Evolutionary conservation across 1,284 basidiomycete genomes (phyloP).

Genomic region (Boletus smithii): DNA sequence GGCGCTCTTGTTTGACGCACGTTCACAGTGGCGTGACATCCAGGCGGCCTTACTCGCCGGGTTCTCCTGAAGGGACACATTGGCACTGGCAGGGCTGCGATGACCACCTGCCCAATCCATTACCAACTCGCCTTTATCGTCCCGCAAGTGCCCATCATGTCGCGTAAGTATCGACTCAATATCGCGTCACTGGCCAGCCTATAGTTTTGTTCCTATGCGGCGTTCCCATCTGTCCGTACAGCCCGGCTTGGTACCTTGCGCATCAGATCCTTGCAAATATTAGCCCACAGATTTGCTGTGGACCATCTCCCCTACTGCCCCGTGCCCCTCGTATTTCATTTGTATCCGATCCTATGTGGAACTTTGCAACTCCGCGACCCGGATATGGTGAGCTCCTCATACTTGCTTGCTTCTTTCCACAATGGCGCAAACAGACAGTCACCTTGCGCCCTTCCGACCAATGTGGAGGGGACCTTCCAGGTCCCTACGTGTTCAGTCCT

Average conservation of each 20-base stretch:
- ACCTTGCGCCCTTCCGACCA: constrained; percentile 25
- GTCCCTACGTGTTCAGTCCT: constrained; percentile 17
- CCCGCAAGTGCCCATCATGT: neutral
- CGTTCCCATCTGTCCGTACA: constrained; percentile 5
- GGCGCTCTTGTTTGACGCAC: constrained; percentile 7
- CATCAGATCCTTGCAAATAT: constrained; percentile 5
- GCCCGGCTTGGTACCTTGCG: constrained; percentile 13
- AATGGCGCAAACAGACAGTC: constrained; percentile 22
- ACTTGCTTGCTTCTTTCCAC: constrained; percentile 24
- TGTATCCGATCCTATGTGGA: neutral
- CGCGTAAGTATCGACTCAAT: constrained; percentile 9
- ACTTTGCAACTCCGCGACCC: constrained; percentile 33
- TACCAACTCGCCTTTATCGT: neutral
- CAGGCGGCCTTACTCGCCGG: neutral
- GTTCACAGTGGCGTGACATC: constrained; percentile 25
- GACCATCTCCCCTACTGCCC: constrained; percentile 1
- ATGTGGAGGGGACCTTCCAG: constrained; percentile 21
- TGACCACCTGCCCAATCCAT: constrained; percentile 1
- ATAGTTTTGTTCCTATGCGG: constrained; percentile 12
- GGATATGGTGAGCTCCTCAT: constrained; percentile 27
- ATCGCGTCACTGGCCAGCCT: neutral
- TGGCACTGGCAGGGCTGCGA: constrained; percentile 1
- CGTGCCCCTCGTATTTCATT: constrained; percentile 15
- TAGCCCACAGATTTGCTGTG: constrained; percentile 3
- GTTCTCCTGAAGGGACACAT: constrained; percentile 3